Base-by-base conservation (phyloP, 495 filamentous ascomycete species). In the Geoglossum glabrum region DNA sequence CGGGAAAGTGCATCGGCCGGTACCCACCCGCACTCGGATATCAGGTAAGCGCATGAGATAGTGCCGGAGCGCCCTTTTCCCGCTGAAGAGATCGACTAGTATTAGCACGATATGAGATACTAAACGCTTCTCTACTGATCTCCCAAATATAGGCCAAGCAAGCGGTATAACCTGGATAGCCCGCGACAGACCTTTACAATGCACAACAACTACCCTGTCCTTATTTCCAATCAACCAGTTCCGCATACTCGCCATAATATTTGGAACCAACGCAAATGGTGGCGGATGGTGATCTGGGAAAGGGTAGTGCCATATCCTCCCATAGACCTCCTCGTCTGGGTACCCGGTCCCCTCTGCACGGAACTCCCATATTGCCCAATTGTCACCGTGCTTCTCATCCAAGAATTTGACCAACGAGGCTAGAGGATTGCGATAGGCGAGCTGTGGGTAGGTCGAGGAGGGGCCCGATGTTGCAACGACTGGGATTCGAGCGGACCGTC, bases 271-370 rank as follows among this genome's bases (percentile, higher is more conserved):
- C 31, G 79, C 76, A 64, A 98, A 97, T 3, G 93, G 92, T 59
- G 92, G 92, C 31, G 92, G 93, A 67, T 97, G 92, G 66, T 98
- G 92, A 67, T 98, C 92, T 0, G 93, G 93, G 78, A 86, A 98
- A 1, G 92, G 92, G 62, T 85, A 96, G 70, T 97, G 92, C 61
- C 82, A 77, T 51, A 97, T 81, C 0, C 89, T 72, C 30, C 77
- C 74, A 64, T 90, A 86, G 1, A 98, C 89, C 57, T 92, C 90
- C 26, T 76, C 76, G 67, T 97, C 92, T 0, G 86, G 86, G 63
- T 98, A 98, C 0, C 92, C 92, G 0, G 93, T 95, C 9, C 92
- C 92, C 67, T 98, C 92, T 33, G 87, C 92, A 36, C 93, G 82
- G 64, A 97, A 96, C 65, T 98, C 92, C 87, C 88, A 98, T 61